Percentiles rank a stretch among this genome's conserved stretches.
phyloP scores from a whole-genome alignment of 1,139 yeast species.

The Nadsonia starkeyi-henricii region DNA sequence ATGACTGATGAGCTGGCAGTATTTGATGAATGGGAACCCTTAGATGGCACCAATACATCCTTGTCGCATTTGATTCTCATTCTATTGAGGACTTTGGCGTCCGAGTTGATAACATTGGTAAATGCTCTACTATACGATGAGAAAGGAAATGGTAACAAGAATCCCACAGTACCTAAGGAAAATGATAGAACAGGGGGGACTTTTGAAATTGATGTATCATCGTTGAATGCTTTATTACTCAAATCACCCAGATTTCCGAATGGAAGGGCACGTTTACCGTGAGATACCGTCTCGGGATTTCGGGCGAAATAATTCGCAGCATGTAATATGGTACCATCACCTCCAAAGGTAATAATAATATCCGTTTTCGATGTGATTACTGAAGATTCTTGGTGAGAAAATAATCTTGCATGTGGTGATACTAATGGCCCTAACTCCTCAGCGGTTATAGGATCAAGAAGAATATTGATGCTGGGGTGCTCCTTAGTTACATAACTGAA shows the following conservation, averaged over 20 bases:
- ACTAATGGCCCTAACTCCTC: constrained; percentile 41
- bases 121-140: constrained; percentile 48
- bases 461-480: constrained; percentile 40
- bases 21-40: too few relatives aligned
- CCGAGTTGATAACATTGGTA: constrained; percentile 46
- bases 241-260: not conserved
- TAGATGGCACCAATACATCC: not conserved
- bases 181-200: constrained; percentile 87
- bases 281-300: constrained; percentile 24
- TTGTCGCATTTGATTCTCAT: constrained; percentile 63
- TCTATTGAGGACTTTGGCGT: constrained; percentile 61
- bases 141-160: constrained; percentile 71
- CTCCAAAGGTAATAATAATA: constrained; percentile 74
- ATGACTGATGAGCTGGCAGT: too few relatives aligned
- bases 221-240: not conserved
- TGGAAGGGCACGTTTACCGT: not conserved
- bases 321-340: constrained; percentile 84
- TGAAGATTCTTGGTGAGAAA: constrained; percentile 41
- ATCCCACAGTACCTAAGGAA: constrained; percentile 86
- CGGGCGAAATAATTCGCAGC: constrained; percentile 47
- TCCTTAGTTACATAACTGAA: constrained; percentile 4
- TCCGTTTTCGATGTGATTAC: constrained; percentile 50
- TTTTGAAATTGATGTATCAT: constrained; percentile 13
- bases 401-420: constrained; percentile 14
- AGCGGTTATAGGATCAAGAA: constrained; percentile 64